Percentiles rank a stretch among this genome's conserved stretches.
These are phyloP conservation scores for Pyricularia sp. DNA, from an alignment of 2,329 filamentous ascomycete genomes.

Conservation along the genomic window DNA sequence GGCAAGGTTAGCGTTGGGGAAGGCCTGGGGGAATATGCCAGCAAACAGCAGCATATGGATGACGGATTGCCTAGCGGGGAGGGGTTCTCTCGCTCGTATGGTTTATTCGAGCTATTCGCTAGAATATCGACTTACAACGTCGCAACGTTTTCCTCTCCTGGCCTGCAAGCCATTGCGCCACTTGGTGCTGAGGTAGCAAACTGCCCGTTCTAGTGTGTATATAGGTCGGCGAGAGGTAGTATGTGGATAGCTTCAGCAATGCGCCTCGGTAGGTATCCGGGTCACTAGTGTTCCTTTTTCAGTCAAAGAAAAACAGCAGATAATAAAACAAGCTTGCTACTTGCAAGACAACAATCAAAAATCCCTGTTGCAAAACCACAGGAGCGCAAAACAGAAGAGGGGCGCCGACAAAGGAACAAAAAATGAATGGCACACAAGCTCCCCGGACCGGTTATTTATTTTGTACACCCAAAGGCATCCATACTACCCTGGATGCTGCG, in stretches of 20 bases:
- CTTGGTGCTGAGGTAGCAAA: neutral
- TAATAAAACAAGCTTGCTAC: neutral
- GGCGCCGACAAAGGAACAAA: neutral
- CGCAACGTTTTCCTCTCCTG: conserved; percentile 36
- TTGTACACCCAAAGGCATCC: neutral
- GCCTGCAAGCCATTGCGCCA: conserved; percentile 29
- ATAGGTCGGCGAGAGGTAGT: neutral
- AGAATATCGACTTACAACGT: conserved; percentile 27
- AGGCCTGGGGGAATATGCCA: neutral
- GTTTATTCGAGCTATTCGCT: neutral
- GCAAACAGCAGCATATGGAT: neutral
- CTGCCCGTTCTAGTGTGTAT: neutral
- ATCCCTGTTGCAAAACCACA: neutral
- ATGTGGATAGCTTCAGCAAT: neutral
- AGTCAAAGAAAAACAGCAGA: neutral
- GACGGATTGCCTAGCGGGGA: neutral
- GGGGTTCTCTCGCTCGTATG: neutral
- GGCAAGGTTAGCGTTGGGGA: neutral
- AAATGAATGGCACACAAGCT: neutral
- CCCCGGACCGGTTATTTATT: neutral
- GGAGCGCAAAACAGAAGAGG: neutral
- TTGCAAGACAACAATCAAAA: neutral
- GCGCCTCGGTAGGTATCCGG: neutral
- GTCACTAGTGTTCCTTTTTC: neutral
- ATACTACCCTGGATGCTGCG: neutral